Evolutionary conservation across 306 rosid species (phyloP), one percentile per base, ranked within the genome.

Genomic region (Nissolia schottii): DNA sequence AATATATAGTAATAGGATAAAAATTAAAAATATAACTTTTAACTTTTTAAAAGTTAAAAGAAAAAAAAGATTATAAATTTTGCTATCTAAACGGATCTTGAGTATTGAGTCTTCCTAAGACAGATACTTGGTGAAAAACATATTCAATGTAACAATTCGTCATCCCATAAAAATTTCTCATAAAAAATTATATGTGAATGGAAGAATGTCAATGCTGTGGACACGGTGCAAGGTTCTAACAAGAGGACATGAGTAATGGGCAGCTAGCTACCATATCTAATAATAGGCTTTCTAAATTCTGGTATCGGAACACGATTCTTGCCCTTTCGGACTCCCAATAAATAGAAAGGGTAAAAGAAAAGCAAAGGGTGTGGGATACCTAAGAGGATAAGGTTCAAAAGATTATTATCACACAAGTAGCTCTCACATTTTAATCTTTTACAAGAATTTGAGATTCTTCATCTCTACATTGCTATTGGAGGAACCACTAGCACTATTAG

Each of bases 211-310:
- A 32, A 56, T 40, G 43, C 55, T 2, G 48, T 55, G 67, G 80
- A 29, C 49, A 53, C 55, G 8, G 65, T 27, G 11, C 35, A 68
- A 67, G 76, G 76, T 77, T 68, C 81, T 68, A 68, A 77, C 13
- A 60, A 59, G 76, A 77, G 60, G 34, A 77, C 18, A 1, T 11
- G 13, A 12, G 24, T 9, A 54, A 55, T 2, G 38, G 32, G 45
- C n/a, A 25, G 49, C 65, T n/a, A n/a, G n/a, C 49, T 45, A 28
- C 34, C 45, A 61, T 35, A 50, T 23, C 7, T 23, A 38, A 51
- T 23, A 38, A 51, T 19, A 19, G 71, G 13, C 71, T 49, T 51
- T 61, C 8, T 20, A 15, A 49, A 60, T 59, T 59, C 58, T 72
- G 37, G 38, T 69, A 77, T 77, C 40, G 73, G 45, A 50, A 46